Base-by-base conservation (phyloP, 176 grass and related monocot genomes). In the Otatea glauca region DNA sequence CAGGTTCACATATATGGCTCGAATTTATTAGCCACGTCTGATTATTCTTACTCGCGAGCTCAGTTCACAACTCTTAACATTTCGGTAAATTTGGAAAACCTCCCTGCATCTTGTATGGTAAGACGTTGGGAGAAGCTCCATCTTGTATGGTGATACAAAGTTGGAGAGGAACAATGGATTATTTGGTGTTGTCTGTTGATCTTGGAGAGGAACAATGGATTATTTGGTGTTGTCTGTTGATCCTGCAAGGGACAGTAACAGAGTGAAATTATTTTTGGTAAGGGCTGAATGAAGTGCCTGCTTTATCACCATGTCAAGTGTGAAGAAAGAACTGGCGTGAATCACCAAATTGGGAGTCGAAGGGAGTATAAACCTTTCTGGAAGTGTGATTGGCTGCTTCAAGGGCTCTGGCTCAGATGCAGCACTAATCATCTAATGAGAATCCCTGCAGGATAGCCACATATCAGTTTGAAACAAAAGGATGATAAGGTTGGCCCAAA, bases 361-460 rank as follows among this genome's bases (percentile, higher is more conserved):
- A 7, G 50, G 58, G 37, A 50, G 35, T 27, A 56, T n/a, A 56
- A 13, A 95, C 89, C 96, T 92, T 86, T 67, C 61, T 78, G 68
- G 48, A 92, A 66, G 86, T 89, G 83, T 86, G 83, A n/a, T 84
- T 92, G 54, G 87, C 83, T 78, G 87, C 87, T 63, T 84, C 84
- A 88, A 86, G 39, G 84, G 85, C 65, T 87, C 76, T 38, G 89
- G 82, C 6, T 92, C 87, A 39, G 83, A 79, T 80, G 85, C 78
- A 47, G 60, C 73, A 25, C 54, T 80, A 94, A 87, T 88, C 83
- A 43, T 92, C 89, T 75, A 94, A 73, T 29, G 88, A 90, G 77
- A 99, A 81, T 78, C 96, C 96, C 96, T 96, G 88, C 56, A 88
- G 18, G 71, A 80, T 27, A 72, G 5, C 12, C 67, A 67, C 71